Conservation (phyloP, 768 basidiomycete genomes). For the Kwoniella sp. region DNA sequence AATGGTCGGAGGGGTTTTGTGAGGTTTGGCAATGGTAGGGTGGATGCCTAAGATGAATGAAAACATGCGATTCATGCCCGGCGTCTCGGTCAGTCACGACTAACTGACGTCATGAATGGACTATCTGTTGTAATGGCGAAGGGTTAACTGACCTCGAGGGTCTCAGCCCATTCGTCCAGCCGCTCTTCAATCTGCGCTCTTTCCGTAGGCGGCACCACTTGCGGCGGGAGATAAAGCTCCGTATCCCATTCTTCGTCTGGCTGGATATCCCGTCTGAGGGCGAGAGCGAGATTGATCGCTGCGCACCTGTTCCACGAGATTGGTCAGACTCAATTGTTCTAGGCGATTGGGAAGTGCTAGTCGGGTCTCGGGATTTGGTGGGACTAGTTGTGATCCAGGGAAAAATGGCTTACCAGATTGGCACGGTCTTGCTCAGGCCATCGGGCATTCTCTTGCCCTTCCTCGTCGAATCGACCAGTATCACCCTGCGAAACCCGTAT, state of each 20-base stretch:
- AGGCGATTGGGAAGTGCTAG: not conserved
- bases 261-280: slow-evolving; percentile 42
- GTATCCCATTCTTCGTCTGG: slow-evolving; percentile 61
- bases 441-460: slow-evolving; percentile 93
- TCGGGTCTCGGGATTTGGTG: too few relatives aligned
- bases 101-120: too few relatives aligned
- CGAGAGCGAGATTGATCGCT: slow-evolving; percentile 71
- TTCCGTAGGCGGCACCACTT: slow-evolving; percentile 65
- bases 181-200: slow-evolving; percentile 72
- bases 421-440: slow-evolving; percentile 87
- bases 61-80: not conserved
- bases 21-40: slow-evolving; percentile 69
- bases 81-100: too few relatives aligned
- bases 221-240: slow-evolving; percentile 70
- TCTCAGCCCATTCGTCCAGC: slow-evolving; percentile 70
- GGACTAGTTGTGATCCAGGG: too few relatives aligned
- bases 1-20: slow-evolving; percentile 73
- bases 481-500: slow-evolving; percentile 62
- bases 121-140: too few relatives aligned
- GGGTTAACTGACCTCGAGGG: slow-evolving; percentile 67
- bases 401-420: slow-evolving; percentile 73
- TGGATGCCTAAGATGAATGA: slow-evolving; percentile 64
- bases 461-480: slow-evolving; percentile 90
- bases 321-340: not conserved
- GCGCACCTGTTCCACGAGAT: slow-evolving; percentile 58